Percentiles rank a stretch among this genome's conserved stretches.
phyloP scores from a whole-genome alignment of 495 filamentous ascomycete species.

The Aspergillus ellipticus region DNA sequence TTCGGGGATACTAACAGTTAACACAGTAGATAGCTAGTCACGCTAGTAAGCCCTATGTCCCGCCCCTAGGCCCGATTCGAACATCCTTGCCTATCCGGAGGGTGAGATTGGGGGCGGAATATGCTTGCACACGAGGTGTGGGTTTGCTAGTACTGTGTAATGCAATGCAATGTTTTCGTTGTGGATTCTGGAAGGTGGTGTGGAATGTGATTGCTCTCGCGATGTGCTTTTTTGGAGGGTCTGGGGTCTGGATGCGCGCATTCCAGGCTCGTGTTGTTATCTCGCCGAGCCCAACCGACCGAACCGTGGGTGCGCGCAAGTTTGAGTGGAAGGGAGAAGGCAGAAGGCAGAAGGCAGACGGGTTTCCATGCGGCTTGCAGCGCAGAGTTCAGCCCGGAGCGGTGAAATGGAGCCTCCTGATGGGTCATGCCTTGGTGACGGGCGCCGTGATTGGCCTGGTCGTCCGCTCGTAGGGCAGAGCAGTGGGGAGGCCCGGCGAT shows the following conservation, averaged over 20 bases:
- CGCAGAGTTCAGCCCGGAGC: conserved; percentile 6
- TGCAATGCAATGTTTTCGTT: neutral
- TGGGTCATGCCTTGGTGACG: neutral
- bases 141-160: no score
- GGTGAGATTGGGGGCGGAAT: neutral
- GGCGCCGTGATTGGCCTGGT: conserved; percentile 1
- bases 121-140: no score
- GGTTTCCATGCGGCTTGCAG: no score
- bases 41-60: neutral
- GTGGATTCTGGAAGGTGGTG: neutral
- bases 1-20: no score
- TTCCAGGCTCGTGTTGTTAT: no score
- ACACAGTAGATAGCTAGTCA: neutral
- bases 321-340: no score
- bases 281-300: no score
- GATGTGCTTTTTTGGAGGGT: no score
- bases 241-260: no score
- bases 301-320: no score
- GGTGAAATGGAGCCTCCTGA: conserved; percentile 13
- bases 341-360: neutral
- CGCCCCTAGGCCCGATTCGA: neutral
- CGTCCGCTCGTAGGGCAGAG: conserved; percentile 6
- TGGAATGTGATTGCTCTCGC: no score
- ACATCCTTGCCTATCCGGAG: neutral
- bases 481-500: neutral